phyloP scores from a whole-genome alignment of 2,329 filamentous ascomycete species.

The Incumbomyces delicatus region DNA sequence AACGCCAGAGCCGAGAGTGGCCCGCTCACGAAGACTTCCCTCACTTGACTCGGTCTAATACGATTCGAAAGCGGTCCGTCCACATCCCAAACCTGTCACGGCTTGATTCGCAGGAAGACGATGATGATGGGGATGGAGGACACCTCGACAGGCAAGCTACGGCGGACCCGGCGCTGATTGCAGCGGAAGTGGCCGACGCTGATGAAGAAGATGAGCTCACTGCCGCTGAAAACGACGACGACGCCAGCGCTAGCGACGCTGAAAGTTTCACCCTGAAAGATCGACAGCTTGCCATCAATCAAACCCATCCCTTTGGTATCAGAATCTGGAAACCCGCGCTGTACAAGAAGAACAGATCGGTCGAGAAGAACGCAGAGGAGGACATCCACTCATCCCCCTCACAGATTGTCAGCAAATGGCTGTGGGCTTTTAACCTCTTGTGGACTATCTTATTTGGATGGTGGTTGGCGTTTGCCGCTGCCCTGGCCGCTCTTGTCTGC shows the following conservation, averaged over 20 bases:
- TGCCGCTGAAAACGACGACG: conserved; percentile 56
- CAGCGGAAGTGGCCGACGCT: conserved; percentile 26
- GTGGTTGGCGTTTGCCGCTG: conserved; percentile 78
- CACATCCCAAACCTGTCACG: conserved; percentile 26
- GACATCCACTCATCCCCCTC: conserved; percentile 95
- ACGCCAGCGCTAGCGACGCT: conserved; percentile 65
- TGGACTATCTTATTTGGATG: conserved; percentile 93
- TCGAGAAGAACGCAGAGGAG: conserved; percentile 89
- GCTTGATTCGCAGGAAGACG: conserved; percentile 30
- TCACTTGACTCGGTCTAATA: conserved; percentile 28
- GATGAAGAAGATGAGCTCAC: conserved; percentile 41
- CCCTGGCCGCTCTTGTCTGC: conserved; percentile 65
- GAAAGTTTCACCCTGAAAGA: conserved; percentile 98
- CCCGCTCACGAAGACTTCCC: conserved; percentile 30
- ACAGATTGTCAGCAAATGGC: conserved; percentile 70
- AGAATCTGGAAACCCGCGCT: conserved; percentile 96
- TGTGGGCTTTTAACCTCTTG: conserved; percentile 76
- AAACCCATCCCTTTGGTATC: conserved; percentile 97
- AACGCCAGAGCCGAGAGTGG: conserved; percentile 8
- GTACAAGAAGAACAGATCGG: conserved; percentile 95
- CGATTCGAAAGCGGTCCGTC: conserved; percentile 29
- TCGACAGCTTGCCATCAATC: conserved; percentile 93
- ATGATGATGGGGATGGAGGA: conserved; percentile 26
- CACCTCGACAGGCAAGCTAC: conserved; percentile 15
- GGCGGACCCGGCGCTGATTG: conserved; percentile 16